Percentiles rank a stretch among this genome's conserved stretches.
These are phyloP conservation scores for Polyporus arcularius DNA, from an alignment of 768 basidiomycete genomes.

Conservation along the genomic window DNA sequence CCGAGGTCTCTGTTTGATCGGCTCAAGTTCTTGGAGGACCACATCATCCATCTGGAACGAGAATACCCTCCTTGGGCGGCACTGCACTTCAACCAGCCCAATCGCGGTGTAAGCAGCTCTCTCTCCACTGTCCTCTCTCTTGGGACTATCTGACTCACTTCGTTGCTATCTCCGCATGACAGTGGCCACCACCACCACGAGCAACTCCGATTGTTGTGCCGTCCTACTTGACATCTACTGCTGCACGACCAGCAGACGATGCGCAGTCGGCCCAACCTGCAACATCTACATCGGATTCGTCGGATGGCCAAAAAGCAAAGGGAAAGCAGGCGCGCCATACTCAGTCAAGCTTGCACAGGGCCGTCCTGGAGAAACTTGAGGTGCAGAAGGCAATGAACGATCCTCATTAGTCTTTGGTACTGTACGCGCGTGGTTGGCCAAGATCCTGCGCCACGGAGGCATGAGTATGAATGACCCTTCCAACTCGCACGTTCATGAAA, in stretches of 20 bases:
- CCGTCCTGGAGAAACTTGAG: slow-evolving; percentile 74
- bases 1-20: slow-evolving; percentile 66
- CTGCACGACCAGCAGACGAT: background rate
- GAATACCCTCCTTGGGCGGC: slow-evolving; percentile 89
- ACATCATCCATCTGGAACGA: slow-evolving; percentile 73
- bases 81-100: slow-evolving; percentile 85
- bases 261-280: background rate
- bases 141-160: background rate
- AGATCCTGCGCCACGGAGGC: no score
- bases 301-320: slow-evolving; percentile 25
- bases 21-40: slow-evolving; percentile 73
- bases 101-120: slow-evolving; percentile 62
- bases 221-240: slow-evolving; percentile 50
- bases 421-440: no score
- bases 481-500: no score
- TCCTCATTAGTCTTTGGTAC: slow-evolving; percentile 20
- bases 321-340: slow-evolving; percentile 35
- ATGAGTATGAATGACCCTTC: no score
- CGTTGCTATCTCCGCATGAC: background rate
- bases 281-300: background rate
- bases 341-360: slow-evolving; percentile 66
- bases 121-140: background rate
- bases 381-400: slow-evolving; percentile 72
- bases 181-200: slow-evolving; percentile 88
- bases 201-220: slow-evolving; percentile 79